These are phyloP conservation scores for Agrostemma githago DNA, from an alignment of 148 eudicot species.

Conservation along the genomic window DNA sequence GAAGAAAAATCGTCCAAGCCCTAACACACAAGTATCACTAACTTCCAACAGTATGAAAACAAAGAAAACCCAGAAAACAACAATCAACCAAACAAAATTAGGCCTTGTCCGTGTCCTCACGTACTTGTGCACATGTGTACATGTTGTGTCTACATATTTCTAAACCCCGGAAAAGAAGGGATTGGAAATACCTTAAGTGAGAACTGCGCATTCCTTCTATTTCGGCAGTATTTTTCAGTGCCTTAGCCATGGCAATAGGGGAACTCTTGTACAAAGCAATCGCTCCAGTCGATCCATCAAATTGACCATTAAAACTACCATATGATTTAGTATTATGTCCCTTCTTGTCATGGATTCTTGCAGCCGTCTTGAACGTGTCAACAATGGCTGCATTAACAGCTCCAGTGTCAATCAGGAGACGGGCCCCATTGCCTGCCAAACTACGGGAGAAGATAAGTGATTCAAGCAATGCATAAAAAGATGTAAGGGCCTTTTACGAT, in stretches of 20 bases:
- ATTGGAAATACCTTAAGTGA: constrained; percentile 65
- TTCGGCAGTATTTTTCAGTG: constrained; percentile 84
- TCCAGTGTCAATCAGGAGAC: constrained; percentile 75
- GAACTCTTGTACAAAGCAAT: constrained; percentile 52
- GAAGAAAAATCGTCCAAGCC: neutral
- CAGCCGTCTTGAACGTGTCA: constrained; percentile 51
- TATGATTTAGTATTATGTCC: constrained; percentile 24
- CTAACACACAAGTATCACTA: neutral
- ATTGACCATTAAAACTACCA: constrained; percentile 34
- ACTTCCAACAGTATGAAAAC: neutral
- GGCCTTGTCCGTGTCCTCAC: neutral
- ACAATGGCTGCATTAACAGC: constrained; percentile 86
- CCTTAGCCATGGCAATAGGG: constrained; percentile 72
- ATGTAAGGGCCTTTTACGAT: neutral
- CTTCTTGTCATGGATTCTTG: constrained; percentile 36
- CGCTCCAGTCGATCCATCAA: constrained; percentile 63
- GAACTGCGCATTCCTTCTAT: constrained; percentile 81
- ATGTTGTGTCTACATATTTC: neutral
- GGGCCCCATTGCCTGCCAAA: constrained; percentile 63
- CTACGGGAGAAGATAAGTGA: constrained; percentile 37
- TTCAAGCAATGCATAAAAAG: neutral
- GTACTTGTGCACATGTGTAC: neutral
- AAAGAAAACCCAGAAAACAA: neutral
- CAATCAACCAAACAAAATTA: neutral
- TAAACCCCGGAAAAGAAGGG: neutral